Percentiles rank a stretch among this genome's conserved stretches.
phyloP scores from a whole-genome alignment of 371 early-diverging fungal genomes.

The Parasitella parasitica region DNA sequence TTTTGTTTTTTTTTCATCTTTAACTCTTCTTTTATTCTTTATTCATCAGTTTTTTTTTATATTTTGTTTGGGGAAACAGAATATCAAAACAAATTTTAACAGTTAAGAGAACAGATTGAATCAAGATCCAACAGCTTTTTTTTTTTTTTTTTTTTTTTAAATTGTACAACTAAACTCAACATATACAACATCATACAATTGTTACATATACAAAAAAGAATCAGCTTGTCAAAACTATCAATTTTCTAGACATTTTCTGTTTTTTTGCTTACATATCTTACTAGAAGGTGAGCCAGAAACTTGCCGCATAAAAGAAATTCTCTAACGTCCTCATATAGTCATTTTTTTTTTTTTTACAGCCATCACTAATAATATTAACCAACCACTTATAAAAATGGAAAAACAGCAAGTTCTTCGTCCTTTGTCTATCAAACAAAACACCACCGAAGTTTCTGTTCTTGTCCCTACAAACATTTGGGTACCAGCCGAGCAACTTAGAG shows the following conservation, averaged over 20 bases:
- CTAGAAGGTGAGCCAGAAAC: constrained; percentile 1
- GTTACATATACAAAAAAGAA: constrained; percentile 10
- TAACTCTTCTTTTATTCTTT: constrained; percentile 2
- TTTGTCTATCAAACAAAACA: constrained; percentile 77
- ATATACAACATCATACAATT: constrained; percentile 17
- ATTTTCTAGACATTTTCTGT: neutral
- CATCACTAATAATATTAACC: constrained; percentile 1
- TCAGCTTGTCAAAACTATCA: neutral
- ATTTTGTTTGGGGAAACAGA: constrained; percentile 25
- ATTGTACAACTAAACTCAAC: constrained; percentile 13
- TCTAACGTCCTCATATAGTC: neutral
- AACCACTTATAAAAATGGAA: constrained; percentile 18
- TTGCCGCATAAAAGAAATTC: neutral
- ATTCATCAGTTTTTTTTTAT: constrained; percentile 2
- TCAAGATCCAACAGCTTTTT: neutral
- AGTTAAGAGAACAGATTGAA: constrained; percentile 1
- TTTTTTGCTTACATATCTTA: constrained; percentile 1
- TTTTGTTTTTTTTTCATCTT: constrained; percentile 10
- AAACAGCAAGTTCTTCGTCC: constrained; percentile 67
- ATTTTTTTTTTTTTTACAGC: neutral
- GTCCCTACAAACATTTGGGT: constrained; percentile 88
- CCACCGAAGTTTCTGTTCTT: constrained; percentile 80
- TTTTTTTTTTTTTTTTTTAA: constrained; percentile 8
- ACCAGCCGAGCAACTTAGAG: constrained; percentile 85
- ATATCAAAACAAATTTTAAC: neutral